Percentiles rank a stretch among this genome's conserved stretches.
These are phyloP conservation scores for Kitagawia praeruptora DNA, from an alignment of 129 eudicot genomes.

Conservation along the genomic window DNA sequence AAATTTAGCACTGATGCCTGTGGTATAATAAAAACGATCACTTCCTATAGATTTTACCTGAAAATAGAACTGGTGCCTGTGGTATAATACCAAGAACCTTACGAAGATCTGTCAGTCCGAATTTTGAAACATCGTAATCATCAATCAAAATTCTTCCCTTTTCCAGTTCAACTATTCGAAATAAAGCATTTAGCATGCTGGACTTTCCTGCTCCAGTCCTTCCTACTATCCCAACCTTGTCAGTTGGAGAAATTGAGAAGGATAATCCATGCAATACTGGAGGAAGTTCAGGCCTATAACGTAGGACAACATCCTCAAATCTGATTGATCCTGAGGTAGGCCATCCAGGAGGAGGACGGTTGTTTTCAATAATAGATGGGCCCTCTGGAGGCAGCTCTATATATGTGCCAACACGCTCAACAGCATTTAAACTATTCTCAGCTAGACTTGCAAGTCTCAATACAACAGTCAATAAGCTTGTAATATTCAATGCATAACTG, in stretches of 20 bases:
- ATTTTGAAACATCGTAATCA: slow-evolving; percentile 60
- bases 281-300: slow-evolving; percentile 95
- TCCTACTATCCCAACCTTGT: slow-evolving; percentile 91
- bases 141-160: slow-evolving; percentile 72
- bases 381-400: slow-evolving; percentile 90
- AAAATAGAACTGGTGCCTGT: slow-evolving; percentile 96
- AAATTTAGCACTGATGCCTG: slow-evolving; percentile 78
- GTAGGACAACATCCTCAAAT: slow-evolving; percentile 70
- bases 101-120: slow-evolving; percentile 82
- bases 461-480: slow-evolving; percentile 58
- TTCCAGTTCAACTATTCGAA: slow-evolving; percentile 89
- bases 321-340: slow-evolving; percentile 62
- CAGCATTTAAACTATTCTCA: slow-evolving; percentile 92
- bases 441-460: slow-evolving; percentile 88
- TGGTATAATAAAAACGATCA: slow-evolving; percentile 43
- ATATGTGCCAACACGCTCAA: slow-evolving; percentile 90
- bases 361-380: slow-evolving; percentile 51
- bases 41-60: slow-evolving; percentile 38
- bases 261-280: slow-evolving; percentile 73
- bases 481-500: slow-evolving; percentile 81
- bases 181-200: slow-evolving; percentile 94
- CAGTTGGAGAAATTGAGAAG: slow-evolving; percentile 54
- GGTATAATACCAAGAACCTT: slow-evolving; percentile 90
- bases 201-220: slow-evolving; percentile 99
- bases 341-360: slow-evolving; percentile 94